Percentiles rank a stretch among this genome's conserved stretches.
Evolutionary conservation across 805 yeast species (phyloP).

Genomic region (Kazachstania africana): DNA sequence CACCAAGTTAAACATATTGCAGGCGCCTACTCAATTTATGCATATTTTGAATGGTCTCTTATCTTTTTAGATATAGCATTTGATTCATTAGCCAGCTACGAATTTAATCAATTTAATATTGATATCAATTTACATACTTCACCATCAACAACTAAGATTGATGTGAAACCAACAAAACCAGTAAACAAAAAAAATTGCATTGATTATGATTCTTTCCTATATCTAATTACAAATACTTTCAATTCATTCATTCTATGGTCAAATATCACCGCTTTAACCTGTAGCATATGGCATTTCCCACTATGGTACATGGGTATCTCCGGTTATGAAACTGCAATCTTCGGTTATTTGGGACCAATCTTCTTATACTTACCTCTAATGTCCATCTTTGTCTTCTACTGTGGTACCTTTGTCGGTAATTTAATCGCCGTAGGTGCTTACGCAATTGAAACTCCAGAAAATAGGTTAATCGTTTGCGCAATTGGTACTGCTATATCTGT

Average conservation of each 20-base stretch:
- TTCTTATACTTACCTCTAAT: slow-evolving; percentile 36
- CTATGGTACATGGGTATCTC: slow-evolving; percentile 96
- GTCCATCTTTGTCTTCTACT: slow-evolving; percentile 17
- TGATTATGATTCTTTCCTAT: slow-evolving; percentile 19
- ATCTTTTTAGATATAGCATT: slow-evolving; percentile 74
- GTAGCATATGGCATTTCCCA: slow-evolving; percentile 95
- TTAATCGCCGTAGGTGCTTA: slow-evolving; percentile 69
- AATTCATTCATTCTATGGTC: slow-evolving; percentile 84
- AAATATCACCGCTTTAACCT: slow-evolving; percentile 62
- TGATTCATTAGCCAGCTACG: slow-evolving; percentile 67
- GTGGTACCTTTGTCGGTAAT: slow-evolving; percentile 35
- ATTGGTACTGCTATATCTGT: slow-evolving; percentile 55
- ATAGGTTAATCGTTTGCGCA: slow-evolving; percentile 53
- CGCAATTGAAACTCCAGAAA: slow-evolving; percentile 53
- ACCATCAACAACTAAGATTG: neutral
- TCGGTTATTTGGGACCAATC: slow-evolving; percentile 47
- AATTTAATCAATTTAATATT: slow-evolving; percentile 54
- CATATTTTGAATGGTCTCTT: slow-evolving; percentile 89
- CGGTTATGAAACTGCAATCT: slow-evolving; percentile 74
- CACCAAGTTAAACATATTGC: slow-evolving; percentile 79
- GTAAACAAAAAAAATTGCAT: neutral
- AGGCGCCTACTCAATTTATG: slow-evolving; percentile 94
- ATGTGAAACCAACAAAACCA: neutral
- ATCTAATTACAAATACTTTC: slow-evolving; percentile 29
- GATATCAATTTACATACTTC: slow-evolving; percentile 8